Conservation (phyloP, 225 moss, liverwort and hornwort genomes). For the Asterella californica region DNA sequence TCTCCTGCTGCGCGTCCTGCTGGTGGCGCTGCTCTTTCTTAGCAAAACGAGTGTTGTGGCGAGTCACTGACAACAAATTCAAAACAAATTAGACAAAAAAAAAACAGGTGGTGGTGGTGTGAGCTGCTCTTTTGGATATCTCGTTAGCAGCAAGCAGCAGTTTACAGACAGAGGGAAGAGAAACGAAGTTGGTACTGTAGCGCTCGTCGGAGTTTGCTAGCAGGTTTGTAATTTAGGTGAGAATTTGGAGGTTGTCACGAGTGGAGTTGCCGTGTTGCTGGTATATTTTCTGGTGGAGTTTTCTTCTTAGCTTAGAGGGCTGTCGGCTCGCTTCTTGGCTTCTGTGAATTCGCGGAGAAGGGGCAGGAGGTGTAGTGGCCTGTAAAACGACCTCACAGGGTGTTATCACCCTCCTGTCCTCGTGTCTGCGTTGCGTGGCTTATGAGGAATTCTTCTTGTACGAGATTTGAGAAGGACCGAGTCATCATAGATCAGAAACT, state of each 20-base stretch:
- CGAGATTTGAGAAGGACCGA: neutral
- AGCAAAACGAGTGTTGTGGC: neutral
- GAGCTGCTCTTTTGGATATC: neutral
- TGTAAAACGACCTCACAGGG: neutral
- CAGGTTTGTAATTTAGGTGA: slow-evolving; percentile 1
- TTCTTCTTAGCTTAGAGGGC: neutral
- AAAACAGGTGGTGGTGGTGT: neutral
- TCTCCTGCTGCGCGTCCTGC: no score
- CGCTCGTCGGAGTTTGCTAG: neutral
- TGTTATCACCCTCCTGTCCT: neutral
- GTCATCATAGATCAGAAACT: neutral
- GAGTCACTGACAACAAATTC: slow-evolving; percentile 5
- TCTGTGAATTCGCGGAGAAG: neutral
- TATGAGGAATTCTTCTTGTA: neutral
- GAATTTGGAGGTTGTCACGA: slow-evolving; percentile 10
- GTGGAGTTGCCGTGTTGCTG: neutral
- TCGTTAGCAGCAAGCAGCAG: neutral
- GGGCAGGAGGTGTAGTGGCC: neutral
- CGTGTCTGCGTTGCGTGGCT: neutral
- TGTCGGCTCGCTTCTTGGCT: neutral
- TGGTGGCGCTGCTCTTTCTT: neutral
- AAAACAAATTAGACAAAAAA: slow-evolving; percentile 5
- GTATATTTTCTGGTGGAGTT: neutral
- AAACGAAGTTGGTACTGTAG: neutral
- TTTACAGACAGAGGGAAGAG: neutral